Evolutionary conservation across 768 basidiomycete genomes (phyloP).

Genomic region (Pleurotus tuoliensis): DNA sequence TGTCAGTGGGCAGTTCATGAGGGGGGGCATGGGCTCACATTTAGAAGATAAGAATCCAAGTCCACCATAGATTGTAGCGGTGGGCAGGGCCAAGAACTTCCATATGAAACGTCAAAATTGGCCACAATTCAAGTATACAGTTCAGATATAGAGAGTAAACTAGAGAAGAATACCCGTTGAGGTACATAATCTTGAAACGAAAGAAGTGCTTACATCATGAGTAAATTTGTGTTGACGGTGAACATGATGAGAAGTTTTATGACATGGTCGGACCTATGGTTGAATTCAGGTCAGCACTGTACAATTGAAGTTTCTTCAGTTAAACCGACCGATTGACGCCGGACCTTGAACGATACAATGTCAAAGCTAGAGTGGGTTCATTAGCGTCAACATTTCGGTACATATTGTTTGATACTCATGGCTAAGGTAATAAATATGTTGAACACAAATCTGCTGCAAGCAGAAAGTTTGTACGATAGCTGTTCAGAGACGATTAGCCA

Average conservation of each 20-base stretch:
- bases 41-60: constrained; percentile 4
- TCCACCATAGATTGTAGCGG: constrained; percentile 5
- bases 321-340: not conserved
- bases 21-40: not conserved
- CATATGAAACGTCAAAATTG: not conserved
- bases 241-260: too few relatives aligned
- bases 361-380: not conserved
- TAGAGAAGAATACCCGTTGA: not conserved
- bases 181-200: not conserved
- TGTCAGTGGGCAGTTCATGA: not conserved
- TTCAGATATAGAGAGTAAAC: not conserved
- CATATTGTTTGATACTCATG: not conserved
- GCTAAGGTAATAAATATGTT: not conserved
- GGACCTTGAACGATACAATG: not conserved
- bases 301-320: not conserved
- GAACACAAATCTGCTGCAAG: not conserved
- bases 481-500: not conserved
- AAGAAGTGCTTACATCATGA: not conserved
- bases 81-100: constrained; percentile 7
- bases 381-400: not conserved
- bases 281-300: not conserved
- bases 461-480: not conserved
- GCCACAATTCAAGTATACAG: not conserved
- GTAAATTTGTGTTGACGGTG: not conserved
- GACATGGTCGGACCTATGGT: too few relatives aligned